These are phyloP conservation scores for Delphinella strobiligena DNA, from an alignment of 2,329 filamentous ascomycete genomes.

Conservation along the genomic window DNA sequence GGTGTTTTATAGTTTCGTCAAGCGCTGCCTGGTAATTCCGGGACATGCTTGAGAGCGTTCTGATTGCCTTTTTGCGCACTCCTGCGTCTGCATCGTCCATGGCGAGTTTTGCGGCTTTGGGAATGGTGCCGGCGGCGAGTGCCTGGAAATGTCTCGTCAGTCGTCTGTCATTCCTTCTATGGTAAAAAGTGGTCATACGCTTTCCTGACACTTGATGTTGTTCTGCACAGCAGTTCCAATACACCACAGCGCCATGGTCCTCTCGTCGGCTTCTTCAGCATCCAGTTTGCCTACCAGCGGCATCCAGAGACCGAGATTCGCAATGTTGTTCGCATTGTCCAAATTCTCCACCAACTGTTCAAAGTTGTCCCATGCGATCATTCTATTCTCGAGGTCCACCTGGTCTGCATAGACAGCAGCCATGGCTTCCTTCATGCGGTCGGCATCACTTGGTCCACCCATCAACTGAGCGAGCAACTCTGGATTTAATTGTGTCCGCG, in stretches of 20 bases:
- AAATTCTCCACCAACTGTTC: slow-evolving; percentile 85
- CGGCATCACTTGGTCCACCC: slow-evolving; percentile 78
- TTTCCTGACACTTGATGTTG: slow-evolving; percentile 75
- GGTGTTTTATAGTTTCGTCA: slow-evolving; percentile 52
- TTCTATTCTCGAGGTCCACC: slow-evolving; percentile 59
- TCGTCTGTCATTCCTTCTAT: slow-evolving; percentile 8
- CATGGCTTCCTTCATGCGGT: slow-evolving; percentile 83
- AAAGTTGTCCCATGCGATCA: slow-evolving; percentile 86
- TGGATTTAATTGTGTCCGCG: slow-evolving; percentile 41
- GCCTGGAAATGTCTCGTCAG: slow-evolving; percentile 25
- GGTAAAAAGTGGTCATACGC: slow-evolving; percentile 28
- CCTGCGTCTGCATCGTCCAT: slow-evolving; percentile 45
- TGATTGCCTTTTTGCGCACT: slow-evolving; percentile 76
- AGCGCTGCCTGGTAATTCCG: slow-evolving; percentile 78
- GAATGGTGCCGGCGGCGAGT: slow-evolving; percentile 52
- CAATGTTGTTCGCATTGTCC: slow-evolving; percentile 95
- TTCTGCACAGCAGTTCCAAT: slow-evolving; percentile 93
- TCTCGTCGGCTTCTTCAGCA: slow-evolving; percentile 57
- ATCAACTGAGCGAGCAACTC: slow-evolving; percentile 63
- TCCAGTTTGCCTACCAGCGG: slow-evolving; percentile 62
- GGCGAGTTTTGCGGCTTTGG: slow-evolving; percentile 54
- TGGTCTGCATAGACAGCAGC: slow-evolving; percentile 54
- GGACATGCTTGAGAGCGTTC: slow-evolving; percentile 73
- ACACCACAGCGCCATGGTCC: slow-evolving; percentile 87
- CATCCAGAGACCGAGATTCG: slow-evolving; percentile 65